Evolutionary conservation across 495 filamentous ascomycete species (phyloP), one percentile per base, ranked within the genome.

Genomic region (Margaritispora aquatica): DNA sequence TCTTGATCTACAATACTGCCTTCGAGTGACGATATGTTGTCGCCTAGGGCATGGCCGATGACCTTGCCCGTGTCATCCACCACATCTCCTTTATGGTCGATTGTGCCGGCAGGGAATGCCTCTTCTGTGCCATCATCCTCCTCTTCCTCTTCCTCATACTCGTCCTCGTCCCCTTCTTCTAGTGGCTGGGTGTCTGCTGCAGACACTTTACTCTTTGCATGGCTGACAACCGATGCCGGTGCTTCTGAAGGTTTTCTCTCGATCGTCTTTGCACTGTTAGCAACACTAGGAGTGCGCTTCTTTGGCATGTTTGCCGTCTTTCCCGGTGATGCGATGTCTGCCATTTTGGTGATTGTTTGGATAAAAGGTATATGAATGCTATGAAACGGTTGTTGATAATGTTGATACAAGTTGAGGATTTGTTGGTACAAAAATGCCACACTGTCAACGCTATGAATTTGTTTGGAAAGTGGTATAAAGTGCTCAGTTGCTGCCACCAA

Each of bases 81-180:
- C 54, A 94, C 84, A 59, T 87, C 85, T 53, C 90, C 90, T 36
- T 80, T 71, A 73, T 92, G 91, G 79, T 92, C 92, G 67, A 90
- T 80, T 27, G 52, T 63, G n/a, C 61, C 57, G 2, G 57, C 57
- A 31, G 54, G 46, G 15, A 60, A 21, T 0, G 54, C 53, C 19
- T 61, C 62, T 36, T 51, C 51, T 36, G 27, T 41, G 11, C 58
- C 62, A 5, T 54, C 64, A 21, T 68, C 61, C 2, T 61, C 52
- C 24, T 57, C 53, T 15, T 64, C 46, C 23, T 66, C 63, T 31
- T 47, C 26, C 17, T 68, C 61, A 2, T 59, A 41, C 21, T 57
- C 53, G 19, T 64, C 52, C 17, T 66, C 63, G 23, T 47, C 26
- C 21, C 51, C 61, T 20, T 67, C 50, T 51, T 58, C 60, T 41